Base-by-base conservation (phyloP, 768 basidiomycete species). In the Tylopilus cervinicoccineus region DNA sequence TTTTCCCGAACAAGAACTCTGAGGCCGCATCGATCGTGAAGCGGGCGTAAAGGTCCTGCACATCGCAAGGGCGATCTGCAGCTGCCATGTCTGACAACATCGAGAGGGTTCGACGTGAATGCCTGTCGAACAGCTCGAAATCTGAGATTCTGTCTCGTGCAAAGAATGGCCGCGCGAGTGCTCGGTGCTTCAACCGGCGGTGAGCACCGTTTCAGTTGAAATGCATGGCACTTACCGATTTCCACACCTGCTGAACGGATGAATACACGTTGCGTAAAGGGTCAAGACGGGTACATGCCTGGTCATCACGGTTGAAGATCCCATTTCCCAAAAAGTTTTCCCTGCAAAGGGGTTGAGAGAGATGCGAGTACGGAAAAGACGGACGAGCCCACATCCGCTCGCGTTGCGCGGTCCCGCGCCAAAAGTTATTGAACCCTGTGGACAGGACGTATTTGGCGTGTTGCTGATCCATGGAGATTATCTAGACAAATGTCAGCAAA, bases 291-390 rank as follows among this genome's bases (percentile, higher is more conserved):
- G 17, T 38, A 52, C 72, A 66, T 60, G 80, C 81, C 66, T 82
- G 78, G 56, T 84, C 86, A 62, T 87, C 86, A 14, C 85, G 76
- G 54, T 87, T 87, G 64, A 89, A 89, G 32, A 89, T 87, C 2
- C 86, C 85, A 52, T 77, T 72, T 4, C 87, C 87, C n/a, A 88
- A 71, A 60, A 86, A 83, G 38, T 31, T 60, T 50, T 74, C 72
- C 55, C 72, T 73, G 54, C 0, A 27, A 47, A 19, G 47, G 34
- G 1, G 33, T 59, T 62, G 45, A 59, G 59, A 23, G 42, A 53
- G 19, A 22, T 13, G 38, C 20, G 8, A 31, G 33, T 9, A n/a
- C 24, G 13, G n/a, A 26, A 39, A 34, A 13, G 24, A 38, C 1
- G 31, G 2, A 17, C 31, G 13, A 16, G 66, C 82, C 52, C 50